These are phyloP conservation scores for Citrus mangshanensis DNA, from an alignment of 345 rosid species.

Conservation along the genomic window DNA sequence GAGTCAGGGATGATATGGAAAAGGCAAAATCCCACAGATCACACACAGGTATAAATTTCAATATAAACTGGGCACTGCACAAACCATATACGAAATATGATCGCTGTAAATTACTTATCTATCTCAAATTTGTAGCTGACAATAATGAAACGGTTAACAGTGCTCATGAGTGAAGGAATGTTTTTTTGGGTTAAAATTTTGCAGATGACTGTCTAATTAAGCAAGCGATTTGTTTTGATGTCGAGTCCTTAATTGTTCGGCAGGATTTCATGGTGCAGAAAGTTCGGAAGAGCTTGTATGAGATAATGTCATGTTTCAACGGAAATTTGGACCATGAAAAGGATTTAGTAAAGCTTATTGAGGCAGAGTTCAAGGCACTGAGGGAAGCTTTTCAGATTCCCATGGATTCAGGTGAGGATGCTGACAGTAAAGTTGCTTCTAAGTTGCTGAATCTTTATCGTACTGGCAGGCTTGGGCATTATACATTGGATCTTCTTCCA, in stretches of 20 bases:
- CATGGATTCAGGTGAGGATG: slow-evolving; percentile 34
- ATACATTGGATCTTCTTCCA: slow-evolving; percentile 53
- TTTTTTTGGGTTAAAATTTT: too few species aligned
- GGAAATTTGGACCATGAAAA: slow-evolving; percentile 32
- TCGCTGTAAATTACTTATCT: not conserved
- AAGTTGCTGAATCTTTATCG: slow-evolving; percentile 72
- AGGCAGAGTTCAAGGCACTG: slow-evolving; percentile 39
- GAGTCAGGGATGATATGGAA: slow-evolving; percentile 22
- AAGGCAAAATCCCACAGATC: slow-evolving; percentile 60
- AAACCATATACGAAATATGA: not conserved
- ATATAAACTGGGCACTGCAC: not conserved
- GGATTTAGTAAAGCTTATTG: slow-evolving; percentile 44
- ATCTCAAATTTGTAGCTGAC: not conserved
- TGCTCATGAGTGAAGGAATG: too few species aligned
- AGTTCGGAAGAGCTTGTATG: slow-evolving; percentile 48
- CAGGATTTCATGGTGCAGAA: slow-evolving; percentile 66
- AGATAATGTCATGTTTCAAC: slow-evolving; percentile 36
- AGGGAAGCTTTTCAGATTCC: slow-evolving; percentile 38
- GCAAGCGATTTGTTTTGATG: not conserved
- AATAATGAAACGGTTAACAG: too few species aligned
- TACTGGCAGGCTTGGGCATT: slow-evolving; percentile 83
- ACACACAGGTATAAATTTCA: slow-evolving; percentile 57
- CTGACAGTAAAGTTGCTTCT: slow-evolving; percentile 36
- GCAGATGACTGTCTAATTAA: not conserved
- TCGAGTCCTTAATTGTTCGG: not conserved